phyloP scores from a whole-genome alignment of 202 grass and related monocot species.

The Saccharum hybrid region DNA sequence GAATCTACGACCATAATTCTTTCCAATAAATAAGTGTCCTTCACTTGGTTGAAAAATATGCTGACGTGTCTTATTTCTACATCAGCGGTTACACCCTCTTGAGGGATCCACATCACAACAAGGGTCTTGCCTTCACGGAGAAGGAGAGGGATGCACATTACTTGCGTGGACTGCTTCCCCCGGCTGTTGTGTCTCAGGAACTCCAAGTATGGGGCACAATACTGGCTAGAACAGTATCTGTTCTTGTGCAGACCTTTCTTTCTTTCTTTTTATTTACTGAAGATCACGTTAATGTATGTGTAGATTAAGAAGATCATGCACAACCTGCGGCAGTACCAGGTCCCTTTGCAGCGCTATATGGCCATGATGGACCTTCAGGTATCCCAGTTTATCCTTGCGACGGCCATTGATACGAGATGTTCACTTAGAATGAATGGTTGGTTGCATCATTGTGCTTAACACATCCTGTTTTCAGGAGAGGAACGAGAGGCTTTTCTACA shows the following conservation, averaged over 20 bases:
- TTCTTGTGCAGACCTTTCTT: constrained; percentile 24
- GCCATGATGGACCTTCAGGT: constrained; percentile 99
- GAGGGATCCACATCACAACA: constrained; percentile 97
- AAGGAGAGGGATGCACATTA: constrained; percentile 93
- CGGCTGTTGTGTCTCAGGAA: constrained; percentile 69
- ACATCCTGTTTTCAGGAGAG: constrained; percentile 61
- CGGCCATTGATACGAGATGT: background rate
- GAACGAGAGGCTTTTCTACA: constrained; percentile 97
- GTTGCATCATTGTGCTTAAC: constrained; percentile 6
- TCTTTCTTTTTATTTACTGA: constrained; percentile 1
- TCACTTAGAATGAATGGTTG: constrained; percentile 16
- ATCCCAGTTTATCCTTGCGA: background rate
- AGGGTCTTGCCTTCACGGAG: constrained; percentile 79
- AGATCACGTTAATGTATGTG: constrained; percentile 25
- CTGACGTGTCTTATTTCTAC: constrained; percentile 36
- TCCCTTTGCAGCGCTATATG: constrained; percentile 89
- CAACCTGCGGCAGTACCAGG: constrained; percentile 75
- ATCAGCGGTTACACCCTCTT: constrained; percentile 84
- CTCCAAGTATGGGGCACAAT: constrained; percentile 60
- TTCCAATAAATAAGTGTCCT: background rate
- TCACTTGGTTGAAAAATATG: constrained; percentile 4
- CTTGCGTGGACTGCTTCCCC: constrained; percentile 95
- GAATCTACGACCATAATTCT: background rate
- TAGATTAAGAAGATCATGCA: constrained; percentile 95
- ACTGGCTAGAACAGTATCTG: background rate